phyloP scores from a whole-genome alignment of 768 basidiomycete species.

The Tephrocybe sp. region DNA sequence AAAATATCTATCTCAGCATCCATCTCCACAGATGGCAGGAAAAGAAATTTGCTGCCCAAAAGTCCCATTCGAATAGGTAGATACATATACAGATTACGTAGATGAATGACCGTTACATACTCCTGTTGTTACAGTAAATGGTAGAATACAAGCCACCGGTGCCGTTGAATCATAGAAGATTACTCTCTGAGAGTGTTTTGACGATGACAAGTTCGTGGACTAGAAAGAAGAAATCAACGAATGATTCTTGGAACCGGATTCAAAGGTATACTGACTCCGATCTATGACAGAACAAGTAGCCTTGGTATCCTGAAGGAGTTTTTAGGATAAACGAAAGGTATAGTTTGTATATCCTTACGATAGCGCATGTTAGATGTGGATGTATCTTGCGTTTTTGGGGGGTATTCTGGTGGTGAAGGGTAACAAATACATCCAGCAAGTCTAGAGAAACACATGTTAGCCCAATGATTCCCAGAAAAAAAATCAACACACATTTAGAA shows the following conservation, averaged over 20 bases:
- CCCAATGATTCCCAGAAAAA: background rate
- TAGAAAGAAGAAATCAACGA: slow-evolving; percentile 9
- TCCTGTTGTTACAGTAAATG: background rate
- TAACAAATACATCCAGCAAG: slow-evolving; percentile 47
- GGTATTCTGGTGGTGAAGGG: slow-evolving; percentile 48
- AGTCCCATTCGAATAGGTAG: too few species aligned
- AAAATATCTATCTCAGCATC: too few species aligned
- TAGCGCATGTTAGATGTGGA: slow-evolving; percentile 56
- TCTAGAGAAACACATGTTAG: slow-evolving; percentile 29
- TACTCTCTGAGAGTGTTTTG: slow-evolving; percentile 30
- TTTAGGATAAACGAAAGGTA: slow-evolving; percentile 7
- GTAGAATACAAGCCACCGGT: background rate
- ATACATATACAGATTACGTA: too few species aligned
- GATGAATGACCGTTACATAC: background rate
- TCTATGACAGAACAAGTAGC: slow-evolving; percentile 47
- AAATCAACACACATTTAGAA: slow-evolving; percentile 44
- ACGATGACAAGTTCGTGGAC: slow-evolving; percentile 36
- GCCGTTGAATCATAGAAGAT: slow-evolving; percentile 27
- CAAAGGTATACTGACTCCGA: slow-evolving; percentile 36
- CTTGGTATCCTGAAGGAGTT: slow-evolving; percentile 36
- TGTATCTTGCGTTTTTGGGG: slow-evolving; percentile 47
- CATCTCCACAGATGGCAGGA: too few species aligned
- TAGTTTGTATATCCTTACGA: slow-evolving; percentile 35
- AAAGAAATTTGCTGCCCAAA: too few species aligned
- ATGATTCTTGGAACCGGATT: background rate